Evolutionary conservation across 306 rosid species (phyloP).

Genomic region (Dalbergia oliveri): DNA sequence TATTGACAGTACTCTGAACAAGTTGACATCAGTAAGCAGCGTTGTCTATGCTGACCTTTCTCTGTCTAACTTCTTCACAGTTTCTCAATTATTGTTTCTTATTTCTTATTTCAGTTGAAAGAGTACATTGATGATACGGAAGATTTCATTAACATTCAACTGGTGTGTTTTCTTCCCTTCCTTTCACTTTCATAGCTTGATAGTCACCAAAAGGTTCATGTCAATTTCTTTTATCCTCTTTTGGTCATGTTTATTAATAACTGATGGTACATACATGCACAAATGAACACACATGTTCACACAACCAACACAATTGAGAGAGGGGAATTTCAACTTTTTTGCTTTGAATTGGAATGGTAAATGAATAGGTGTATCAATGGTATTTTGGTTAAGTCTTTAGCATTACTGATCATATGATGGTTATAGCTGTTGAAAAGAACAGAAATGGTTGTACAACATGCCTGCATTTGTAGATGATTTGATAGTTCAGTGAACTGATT

Average conservation of each 20-base stretch:
- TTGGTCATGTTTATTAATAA: background rate
- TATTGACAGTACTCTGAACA: conserved; percentile 94
- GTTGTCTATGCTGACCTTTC: conserved; percentile 26
- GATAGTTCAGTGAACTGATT: conserved; percentile 15
- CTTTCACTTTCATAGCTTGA: background rate
- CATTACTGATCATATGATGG: background rate
- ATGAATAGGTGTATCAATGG: background rate
- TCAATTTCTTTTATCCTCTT: conserved; percentile 26
- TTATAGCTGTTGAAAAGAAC: background rate
- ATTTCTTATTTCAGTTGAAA: conserved; percentile 80
- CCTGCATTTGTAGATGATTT: conserved; percentile 14
- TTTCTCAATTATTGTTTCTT: conserved; percentile 37
- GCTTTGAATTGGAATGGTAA: background rate
- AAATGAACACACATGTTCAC: conserved; percentile 31
- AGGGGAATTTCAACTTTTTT: conserved; percentile 12
- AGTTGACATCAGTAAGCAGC: conserved; percentile 85
- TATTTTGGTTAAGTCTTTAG: background rate
- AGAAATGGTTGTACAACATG: background rate
- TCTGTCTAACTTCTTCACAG: conserved; percentile 23
- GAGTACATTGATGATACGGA: conserved; percentile 98
- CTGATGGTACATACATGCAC: conserved; percentile 7
- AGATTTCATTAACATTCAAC: conserved; percentile 98
- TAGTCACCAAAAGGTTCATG: conserved; percentile 11
- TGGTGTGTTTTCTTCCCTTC: conserved; percentile 58
- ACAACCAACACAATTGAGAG: conserved; percentile 14